Percentiles rank a stretch among this genome's conserved stretches.
phyloP scores from a whole-genome alignment of 768 basidiomycete species.

The Xerocomellus intermedius region DNA sequence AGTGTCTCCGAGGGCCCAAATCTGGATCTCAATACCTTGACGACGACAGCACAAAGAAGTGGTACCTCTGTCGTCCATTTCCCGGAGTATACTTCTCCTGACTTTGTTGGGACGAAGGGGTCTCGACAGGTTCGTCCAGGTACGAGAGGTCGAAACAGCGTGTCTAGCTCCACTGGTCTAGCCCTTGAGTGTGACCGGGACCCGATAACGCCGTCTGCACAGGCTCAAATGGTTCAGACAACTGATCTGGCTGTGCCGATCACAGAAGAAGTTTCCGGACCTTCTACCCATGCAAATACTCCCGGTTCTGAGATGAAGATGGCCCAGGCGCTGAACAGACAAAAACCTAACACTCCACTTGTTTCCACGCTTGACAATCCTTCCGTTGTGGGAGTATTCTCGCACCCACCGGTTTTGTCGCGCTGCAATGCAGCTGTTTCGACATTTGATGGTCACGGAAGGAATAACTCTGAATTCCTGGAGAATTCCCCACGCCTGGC shows the following conservation, averaged over 20 bases:
- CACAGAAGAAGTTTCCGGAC: not conserved
- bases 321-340: not conserved
- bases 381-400: not conserved
- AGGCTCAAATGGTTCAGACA: not conserved
- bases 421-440: conserved; percentile 2
- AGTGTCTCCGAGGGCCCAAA: not conserved
- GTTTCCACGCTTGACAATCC: not conserved
- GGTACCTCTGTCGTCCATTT: not conserved
- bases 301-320: not conserved
- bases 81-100: not conserved
- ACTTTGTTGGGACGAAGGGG: not conserved
- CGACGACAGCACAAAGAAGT: conserved; percentile 1
- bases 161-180: conserved; percentile 12
- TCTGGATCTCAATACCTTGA: not conserved
- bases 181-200: not conserved
- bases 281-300: not conserved
- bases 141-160: not conserved
- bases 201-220: not conserved
- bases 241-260: conserved; percentile 3
- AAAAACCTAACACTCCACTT: not conserved
- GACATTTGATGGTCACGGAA: conserved; percentile 9
- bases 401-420: not conserved
- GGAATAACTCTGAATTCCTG: not conserved
- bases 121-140: not conserved
- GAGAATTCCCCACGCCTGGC: not conserved